Evolutionary conservation across 2,329 filamentous ascomycete species (phyloP).

Genomic region (Fusarium tjaetaba): DNA sequence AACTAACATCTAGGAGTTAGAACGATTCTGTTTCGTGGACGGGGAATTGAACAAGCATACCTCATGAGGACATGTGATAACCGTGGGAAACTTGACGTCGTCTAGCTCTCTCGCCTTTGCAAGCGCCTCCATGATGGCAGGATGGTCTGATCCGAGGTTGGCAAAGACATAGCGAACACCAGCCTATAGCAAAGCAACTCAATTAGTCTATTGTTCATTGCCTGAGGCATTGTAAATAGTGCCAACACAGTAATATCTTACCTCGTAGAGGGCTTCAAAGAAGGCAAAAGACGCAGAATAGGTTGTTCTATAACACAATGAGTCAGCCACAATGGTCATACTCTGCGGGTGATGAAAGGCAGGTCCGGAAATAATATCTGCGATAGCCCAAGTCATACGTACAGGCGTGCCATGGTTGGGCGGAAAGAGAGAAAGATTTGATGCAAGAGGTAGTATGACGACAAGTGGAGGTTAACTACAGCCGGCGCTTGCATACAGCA

Average conservation of each 20-base stretch:
- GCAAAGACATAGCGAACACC: conserved; percentile 68
- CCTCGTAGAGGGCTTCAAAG: not conserved
- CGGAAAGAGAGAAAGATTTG: not conserved
- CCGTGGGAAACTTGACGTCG: not conserved
- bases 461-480: not conserved
- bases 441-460: not conserved
- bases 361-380: no score
- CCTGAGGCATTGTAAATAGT: no score
- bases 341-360: not conserved
- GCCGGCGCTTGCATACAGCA: not conserved
- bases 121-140: conserved; percentile 81
- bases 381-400: not conserved
- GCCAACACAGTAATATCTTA: not conserved
- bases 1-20: conserved; percentile 59
- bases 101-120: conserved; percentile 69
- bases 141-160: conserved; percentile 75
- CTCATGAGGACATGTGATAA: conserved; percentile 13
- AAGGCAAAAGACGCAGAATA: not conserved
- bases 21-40: not conserved
- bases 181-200: conserved; percentile 42
- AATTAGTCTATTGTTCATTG: not conserved
- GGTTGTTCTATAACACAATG: not conserved
- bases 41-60: not conserved
- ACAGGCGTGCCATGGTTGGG: not conserved
- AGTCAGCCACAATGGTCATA: not conserved